Evolutionary conservation across 306 rosid species (phyloP), one percentile per base, ranked within the genome.

Genomic region (Pyrus communis): DNA sequence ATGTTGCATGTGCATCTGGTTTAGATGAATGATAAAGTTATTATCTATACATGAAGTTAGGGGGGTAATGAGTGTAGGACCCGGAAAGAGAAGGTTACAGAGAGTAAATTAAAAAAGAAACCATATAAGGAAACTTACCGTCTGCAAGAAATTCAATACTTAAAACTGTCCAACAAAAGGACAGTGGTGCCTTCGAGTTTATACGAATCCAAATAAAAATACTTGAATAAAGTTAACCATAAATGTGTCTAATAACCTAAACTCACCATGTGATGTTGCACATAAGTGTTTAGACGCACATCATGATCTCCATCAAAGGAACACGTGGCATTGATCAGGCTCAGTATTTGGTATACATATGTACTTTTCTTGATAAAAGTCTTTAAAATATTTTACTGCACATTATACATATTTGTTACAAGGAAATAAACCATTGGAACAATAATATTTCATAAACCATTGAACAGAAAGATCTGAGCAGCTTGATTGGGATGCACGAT

Each of bases 401-500:
- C 54, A 30, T 71, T 78, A 40, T 54, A 71, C 77, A 28, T 55
- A 71, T 67, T 23, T 76, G 70, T 25, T 66, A 14, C 31, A 17
- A 55, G 17, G n/a, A 65, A 23, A 40, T 62, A 64, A 54, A 42
- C 28, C 14, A 25, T 77, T 52, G 25, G 78, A 83, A 78, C 33
- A 83, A 68, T 82, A 79, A 74, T 71, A 49, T 73, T 54, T 78
- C 73, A 35, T 74, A 84, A 77, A 83, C 69, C 69, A 33, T 79
- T 79, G 63, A 57, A 81, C 93, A 88, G 98, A 95, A 78, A 88
- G 84, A 82, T 88, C 98, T 45, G 99, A 92, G 84, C 97, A 79
- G 77, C 89, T 92, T 55, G 98, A 96, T 84, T 96, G 99, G 99
- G 98, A 96, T 80, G 86, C 96, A 42, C 97, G 99, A 74, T 83